These are phyloP conservation scores for Trichoderma gracile DNA, from an alignment of 2,329 filamentous ascomycete species.

Conservation along the genomic window DNA sequence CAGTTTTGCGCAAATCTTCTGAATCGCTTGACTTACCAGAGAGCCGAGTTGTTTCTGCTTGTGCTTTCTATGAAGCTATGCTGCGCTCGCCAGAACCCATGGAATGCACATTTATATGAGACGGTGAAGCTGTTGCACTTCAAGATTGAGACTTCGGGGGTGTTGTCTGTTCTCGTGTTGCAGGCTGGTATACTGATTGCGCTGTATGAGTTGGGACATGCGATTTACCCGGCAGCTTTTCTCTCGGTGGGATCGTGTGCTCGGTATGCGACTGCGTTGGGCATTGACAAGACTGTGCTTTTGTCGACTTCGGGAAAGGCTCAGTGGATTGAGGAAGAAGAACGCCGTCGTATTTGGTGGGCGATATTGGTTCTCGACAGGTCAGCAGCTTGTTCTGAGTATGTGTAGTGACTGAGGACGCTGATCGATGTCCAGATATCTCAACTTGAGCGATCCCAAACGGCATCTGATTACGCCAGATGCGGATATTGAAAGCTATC, in stretches of 20 bases:
- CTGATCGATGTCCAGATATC: conserved; percentile 12
- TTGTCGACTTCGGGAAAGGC: background rate
- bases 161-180: conserved; percentile 12
- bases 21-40: conserved; percentile 12
- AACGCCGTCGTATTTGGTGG: conserved; percentile 23
- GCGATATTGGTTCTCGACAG: conserved; percentile 22
- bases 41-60: conserved; percentile 17
- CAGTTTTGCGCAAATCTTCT: conserved; percentile 8
- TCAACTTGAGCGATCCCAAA: conserved; percentile 23
- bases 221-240: conserved; percentile 14
- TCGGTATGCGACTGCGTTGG: conserved; percentile 13
- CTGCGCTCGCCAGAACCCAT: background rate
- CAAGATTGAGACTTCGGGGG: conserved; percentile 13
- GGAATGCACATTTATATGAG: conserved; percentile 10
- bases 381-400: background rate
- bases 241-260: conserved; percentile 18
- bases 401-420: background rate
- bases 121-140: conserved; percentile 15
- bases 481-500: conserved; percentile 21
- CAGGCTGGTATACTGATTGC: conserved; percentile 19
- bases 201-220: conserved; percentile 20
- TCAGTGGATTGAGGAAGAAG: conserved; percentile 22
- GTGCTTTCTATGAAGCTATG: conserved; percentile 22
- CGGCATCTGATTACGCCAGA: conserved; percentile 23
- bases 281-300: conserved; percentile 13